phyloP scores from a whole-genome alignment of 768 basidiomycete species.

The Leccinum subgranulosum region DNA sequence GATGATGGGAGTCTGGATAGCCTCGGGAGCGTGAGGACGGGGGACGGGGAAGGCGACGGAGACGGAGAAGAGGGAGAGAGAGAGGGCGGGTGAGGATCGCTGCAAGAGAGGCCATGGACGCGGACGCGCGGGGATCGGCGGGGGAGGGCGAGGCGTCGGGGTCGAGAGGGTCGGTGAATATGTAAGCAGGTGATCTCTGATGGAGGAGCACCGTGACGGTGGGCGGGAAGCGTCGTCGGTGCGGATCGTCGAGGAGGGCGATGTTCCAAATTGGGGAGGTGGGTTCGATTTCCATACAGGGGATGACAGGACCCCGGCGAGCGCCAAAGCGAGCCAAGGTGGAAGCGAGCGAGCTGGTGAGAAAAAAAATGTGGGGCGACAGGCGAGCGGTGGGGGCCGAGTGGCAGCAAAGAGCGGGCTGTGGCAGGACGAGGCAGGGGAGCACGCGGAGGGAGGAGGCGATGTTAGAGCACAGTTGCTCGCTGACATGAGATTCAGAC shows the following conservation, averaged over 20 bases:
- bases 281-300: conserved; percentile 20
- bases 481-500: conserved; percentile 30
- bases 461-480: conserved; percentile 15
- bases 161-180: conserved; percentile 23
- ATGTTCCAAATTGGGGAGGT: conserved; percentile 12
- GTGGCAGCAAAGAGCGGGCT: conserved; percentile 26
- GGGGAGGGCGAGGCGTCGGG: conserved; percentile 12
- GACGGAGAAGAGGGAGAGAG: conserved; percentile 12
- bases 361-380: conserved; percentile 10
- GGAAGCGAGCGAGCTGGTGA: conserved; percentile 24
- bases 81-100: conserved; percentile 5
- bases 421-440: conserved; percentile 21
- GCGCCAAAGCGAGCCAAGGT: conserved; percentile 26
- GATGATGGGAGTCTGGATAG: conserved; percentile 4
- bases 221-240: conserved; percentile 20
- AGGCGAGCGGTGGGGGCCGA: background rate
- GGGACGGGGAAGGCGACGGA: conserved; percentile 9
- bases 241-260: conserved; percentile 30
- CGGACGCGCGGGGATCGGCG: conserved; percentile 18
- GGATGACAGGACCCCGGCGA: conserved; percentile 29
- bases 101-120: background rate
- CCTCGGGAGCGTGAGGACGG: conserved; percentile 15
- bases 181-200: conserved; percentile 18
- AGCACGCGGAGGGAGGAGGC: conserved; percentile 15
- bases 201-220: conserved; percentile 7